Conservation (phyloP, 2,329 filamentous ascomycete species). For the Verticillium alfalfae region DNA sequence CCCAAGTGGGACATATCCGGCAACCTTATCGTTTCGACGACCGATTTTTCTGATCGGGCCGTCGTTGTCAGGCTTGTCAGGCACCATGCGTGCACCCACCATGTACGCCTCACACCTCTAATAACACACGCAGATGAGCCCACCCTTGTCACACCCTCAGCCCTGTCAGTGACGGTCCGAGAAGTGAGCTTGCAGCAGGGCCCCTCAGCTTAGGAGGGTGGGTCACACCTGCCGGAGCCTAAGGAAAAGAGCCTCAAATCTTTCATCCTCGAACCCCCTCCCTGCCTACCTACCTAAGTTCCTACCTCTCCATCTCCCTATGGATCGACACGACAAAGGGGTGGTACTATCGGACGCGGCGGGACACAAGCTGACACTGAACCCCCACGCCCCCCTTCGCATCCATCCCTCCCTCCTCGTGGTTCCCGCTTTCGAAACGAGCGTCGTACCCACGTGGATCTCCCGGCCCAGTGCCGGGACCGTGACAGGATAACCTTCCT, state of each 20-base stretch:
- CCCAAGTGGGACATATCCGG: background rate
- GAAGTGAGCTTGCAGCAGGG: background rate
- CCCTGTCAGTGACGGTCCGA: background rate
- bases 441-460: background rate
- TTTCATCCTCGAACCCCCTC: background rate
- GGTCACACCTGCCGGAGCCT: background rate
- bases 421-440: background rate
- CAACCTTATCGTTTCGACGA: background rate
- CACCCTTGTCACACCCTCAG: background rate
- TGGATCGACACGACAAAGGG: background rate
- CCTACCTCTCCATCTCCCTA: no score
- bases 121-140: background rate
- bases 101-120: background rate
- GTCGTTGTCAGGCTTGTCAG: background rate
- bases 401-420: background rate
- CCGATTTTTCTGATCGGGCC: background rate
- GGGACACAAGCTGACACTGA: background rate
- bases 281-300: background rate
- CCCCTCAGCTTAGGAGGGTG: background rate
- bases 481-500: background rate
- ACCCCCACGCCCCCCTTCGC: background rate
- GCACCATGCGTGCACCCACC: background rate
- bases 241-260: background rate
- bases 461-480: background rate
- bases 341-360: background rate